These are phyloP conservation scores for Pseudonitzschia multistriata DNA, from an alignment of 108 stramenopile genomes.

Conservation along the genomic window DNA sequence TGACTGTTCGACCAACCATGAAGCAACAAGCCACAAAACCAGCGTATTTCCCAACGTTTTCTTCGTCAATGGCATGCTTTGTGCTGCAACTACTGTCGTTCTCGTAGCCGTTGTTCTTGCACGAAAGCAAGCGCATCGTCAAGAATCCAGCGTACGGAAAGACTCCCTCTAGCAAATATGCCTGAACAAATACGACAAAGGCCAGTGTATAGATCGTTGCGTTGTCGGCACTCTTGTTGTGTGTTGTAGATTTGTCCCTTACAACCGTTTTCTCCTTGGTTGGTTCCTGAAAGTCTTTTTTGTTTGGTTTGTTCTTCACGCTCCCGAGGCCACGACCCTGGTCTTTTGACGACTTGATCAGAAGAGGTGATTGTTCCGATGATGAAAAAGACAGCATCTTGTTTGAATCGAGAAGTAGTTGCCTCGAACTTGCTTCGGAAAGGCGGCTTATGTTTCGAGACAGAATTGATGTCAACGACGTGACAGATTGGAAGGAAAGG, in stretches of 20 bases:
- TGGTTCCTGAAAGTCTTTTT: not conserved
- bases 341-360: not conserved
- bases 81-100: not conserved
- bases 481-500: too few species aligned
- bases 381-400: not conserved
- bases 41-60: slow-evolving; percentile 60
- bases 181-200: slow-evolving; percentile 3
- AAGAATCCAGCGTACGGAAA: slow-evolving; percentile 73
- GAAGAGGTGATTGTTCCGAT: not conserved
- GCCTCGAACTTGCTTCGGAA: too few species aligned
- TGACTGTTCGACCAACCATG: slow-evolving; percentile 17
- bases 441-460: too few species aligned
- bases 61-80: slow-evolving; percentile 5
- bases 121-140: slow-evolving; percentile 45
- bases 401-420: not conserved
- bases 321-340: not conserved
- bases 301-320: not conserved
- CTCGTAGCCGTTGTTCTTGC: not conserved
- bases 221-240: not conserved
- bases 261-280: not conserved
- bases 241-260: not conserved
- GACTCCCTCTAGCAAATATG: slow-evolving; percentile 53
- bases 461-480: too few species aligned
- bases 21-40: slow-evolving; percentile 63
- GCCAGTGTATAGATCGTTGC: not conserved